These are phyloP conservation scores for Botrytis medusae DNA, from an alignment of 2,329 filamentous ascomycete genomes.

Conservation along the genomic window DNA sequence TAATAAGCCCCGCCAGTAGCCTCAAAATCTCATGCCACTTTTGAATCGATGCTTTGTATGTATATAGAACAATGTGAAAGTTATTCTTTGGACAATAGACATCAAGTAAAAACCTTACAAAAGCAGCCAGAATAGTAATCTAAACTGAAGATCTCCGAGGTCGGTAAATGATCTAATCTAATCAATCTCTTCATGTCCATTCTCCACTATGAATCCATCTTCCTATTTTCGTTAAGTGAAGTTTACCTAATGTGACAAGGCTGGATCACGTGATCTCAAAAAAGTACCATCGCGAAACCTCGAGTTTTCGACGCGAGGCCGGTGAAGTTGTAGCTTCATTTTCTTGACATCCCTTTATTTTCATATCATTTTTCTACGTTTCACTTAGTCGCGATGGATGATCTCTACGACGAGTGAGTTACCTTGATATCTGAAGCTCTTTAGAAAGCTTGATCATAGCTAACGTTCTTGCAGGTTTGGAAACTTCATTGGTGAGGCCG, in stretches of 20 bases:
- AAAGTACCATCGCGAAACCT: conserved; percentile 29
- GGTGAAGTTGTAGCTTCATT: background rate
- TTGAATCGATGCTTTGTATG: conserved; percentile 1
- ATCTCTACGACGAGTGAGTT: conserved; percentile 89
- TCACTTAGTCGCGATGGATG: conserved; percentile 66
- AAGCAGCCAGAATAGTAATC: background rate
- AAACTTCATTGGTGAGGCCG: conserved; percentile 95
- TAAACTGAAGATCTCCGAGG: background rate
- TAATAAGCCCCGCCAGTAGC: background rate
- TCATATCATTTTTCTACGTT: conserved; percentile 12
- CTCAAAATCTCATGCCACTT: conserved; percentile 5
- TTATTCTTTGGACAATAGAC: background rate
- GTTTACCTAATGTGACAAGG: conserved; percentile 17
- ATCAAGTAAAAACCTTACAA: background rate
- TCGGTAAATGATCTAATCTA: conserved; percentile 11
- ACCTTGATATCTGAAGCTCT: conserved; percentile 19
- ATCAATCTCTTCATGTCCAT: conserved; percentile 4
- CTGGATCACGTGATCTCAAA: conserved; percentile 32
- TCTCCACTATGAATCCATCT: background rate
- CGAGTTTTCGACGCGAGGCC: conserved; percentile 31
- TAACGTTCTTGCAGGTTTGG: conserved; percentile 67
- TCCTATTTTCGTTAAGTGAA: background rate
- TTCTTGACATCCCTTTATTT: conserved; percentile 17
- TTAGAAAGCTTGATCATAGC: conserved; percentile 4
- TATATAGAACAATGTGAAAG: background rate